phyloP scores from a whole-genome alignment of 352 stramenopile genomes.

The Phytophthora fragariae region DNA sequence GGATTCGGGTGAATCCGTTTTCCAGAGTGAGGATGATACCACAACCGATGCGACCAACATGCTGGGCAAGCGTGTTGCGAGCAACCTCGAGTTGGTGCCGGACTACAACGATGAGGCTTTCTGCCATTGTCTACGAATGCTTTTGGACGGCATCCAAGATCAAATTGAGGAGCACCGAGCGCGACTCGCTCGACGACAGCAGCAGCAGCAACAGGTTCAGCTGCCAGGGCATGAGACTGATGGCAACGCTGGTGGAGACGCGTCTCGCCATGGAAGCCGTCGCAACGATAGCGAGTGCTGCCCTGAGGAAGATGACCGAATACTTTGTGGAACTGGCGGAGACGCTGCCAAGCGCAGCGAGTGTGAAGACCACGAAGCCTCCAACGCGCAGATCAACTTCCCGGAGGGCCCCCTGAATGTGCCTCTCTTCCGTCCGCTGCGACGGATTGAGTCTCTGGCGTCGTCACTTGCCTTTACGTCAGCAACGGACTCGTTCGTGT shows the following conservation, averaged over 20 bases:
- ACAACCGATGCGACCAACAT: constrained; percentile 16
- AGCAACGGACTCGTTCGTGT: constrained; percentile 59
- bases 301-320: constrained; percentile 30
- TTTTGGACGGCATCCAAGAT: constrained; percentile 84
- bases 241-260: constrained; percentile 12
- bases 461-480: constrained; percentile 35
- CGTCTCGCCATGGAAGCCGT: constrained; percentile 26
- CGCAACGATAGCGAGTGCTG: constrained; percentile 27
- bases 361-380: constrained; percentile 23
- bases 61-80: constrained; percentile 16
- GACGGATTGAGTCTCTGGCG: constrained; percentile 30
- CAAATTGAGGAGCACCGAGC: constrained; percentile 84
- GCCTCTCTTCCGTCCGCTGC: constrained; percentile 29
- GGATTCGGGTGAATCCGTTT: constrained; percentile 26
- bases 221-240: constrained; percentile 41
- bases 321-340: constrained; percentile 12
- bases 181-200: constrained; percentile 48
- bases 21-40: constrained; percentile 18
- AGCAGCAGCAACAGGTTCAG: constrained; percentile 34
- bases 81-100: constrained; percentile 38
- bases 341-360: constrained; percentile 20
- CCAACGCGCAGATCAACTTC: constrained; percentile 31
- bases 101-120: constrained; percentile 76
- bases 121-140: constrained; percentile 64
- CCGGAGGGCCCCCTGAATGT: constrained; percentile 29